Evolutionary conservation across 345 rosid species (phyloP), one percentile per base, ranked within the genome.

Genomic region (Rhodomyrtus tomentosa): DNA sequence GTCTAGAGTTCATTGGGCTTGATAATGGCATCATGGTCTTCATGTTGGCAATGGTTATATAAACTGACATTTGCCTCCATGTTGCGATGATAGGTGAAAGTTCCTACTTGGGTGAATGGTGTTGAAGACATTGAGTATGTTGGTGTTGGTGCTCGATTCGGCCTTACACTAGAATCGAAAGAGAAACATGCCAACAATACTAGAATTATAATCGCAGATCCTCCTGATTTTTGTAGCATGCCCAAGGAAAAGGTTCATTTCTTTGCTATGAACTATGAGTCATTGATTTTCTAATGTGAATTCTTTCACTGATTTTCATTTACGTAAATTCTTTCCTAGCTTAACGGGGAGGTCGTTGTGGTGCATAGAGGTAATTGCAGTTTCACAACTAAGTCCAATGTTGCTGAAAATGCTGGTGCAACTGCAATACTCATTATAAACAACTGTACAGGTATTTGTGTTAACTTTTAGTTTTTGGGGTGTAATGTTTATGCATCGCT

Each of bases 121-220:
- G 84, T 86, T 22, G 95, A 91, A 87, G 87, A 88, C 9, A 76
- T 85, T 83, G 98, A 95, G 89, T 95, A 92, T 87, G 98, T 94
- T 88, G 98, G 98, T 72, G 95, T 95, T 81, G 98, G 98, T 85
- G 98, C 98, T 88, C 94, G 98, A 56, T 95, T 95, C 85, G 98
- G 98, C 73, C 92, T 85, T 50, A 93, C 98, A 24, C 91, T 95
- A 91, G 98, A 93, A 85, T 91, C 98, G 1, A 92, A 94, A 88
- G 98, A 95, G 89, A 95, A 93, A 81, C 95, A 93, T 87, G 98
- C 98, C 76, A 93, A 89, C 55, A 89, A 84, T 79, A 91, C 91
- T 20, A 87, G 54, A 83, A 92, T 95, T 84, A 91, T 90, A 80
- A 68, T 94, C 55, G 93, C 98, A 48, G 96, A 95, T 82, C 98